Evolutionary conservation across 1,284 basidiomycete genomes (phyloP), one percentile per base, ranked within the genome.

Genomic region (Caloboletus firmus): DNA sequence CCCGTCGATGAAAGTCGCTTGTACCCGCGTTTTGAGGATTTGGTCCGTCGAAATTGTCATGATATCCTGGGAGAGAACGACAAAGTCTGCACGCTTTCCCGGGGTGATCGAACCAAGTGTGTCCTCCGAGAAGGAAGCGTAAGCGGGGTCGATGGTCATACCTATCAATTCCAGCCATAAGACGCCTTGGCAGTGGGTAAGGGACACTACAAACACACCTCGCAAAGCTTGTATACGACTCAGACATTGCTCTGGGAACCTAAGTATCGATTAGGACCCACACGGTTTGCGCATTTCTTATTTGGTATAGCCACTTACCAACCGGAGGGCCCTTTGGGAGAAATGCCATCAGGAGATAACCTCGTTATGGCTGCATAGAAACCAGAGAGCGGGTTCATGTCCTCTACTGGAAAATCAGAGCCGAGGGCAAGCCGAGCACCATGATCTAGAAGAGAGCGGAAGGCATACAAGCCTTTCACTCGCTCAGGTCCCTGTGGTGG

Each of bases 391-490:
- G 90, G 90, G 63, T 90, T 89, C 71, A 89, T 78, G 44, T 79
- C 76, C 66, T 95, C 93, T 30, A 98, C 93, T 2, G 94, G 95
- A 61, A 91, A 92, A 72, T 97, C 94, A 1, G 91, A 93, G 17
- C 95, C 94, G 15, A 96, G 73, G 22, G 84, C 79, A 52, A 87
- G 80, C 53, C 80, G 77, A 20, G 82, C 83, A 45, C 83, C 83
- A 55, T 77, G 78, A 61, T 84, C 79, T 22, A 87, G 67, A 36
- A 89, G 75, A 56, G 83, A 83, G 26, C 86, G 83, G 80, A 95
- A 96, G 0, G 93, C 91, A 65, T 97, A 97, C 2, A 96, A 81
- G 8, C 85, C 83, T 64, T 87, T 89, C 40, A 95, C 83, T 49
- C 95, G 84, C 61, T 93, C 89, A 17, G 87, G 81, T 5, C 93